These are phyloP conservation scores for Physcia stellaris DNA, from an alignment of 495 filamentous ascomycete genomes.

Conservation along the genomic window DNA sequence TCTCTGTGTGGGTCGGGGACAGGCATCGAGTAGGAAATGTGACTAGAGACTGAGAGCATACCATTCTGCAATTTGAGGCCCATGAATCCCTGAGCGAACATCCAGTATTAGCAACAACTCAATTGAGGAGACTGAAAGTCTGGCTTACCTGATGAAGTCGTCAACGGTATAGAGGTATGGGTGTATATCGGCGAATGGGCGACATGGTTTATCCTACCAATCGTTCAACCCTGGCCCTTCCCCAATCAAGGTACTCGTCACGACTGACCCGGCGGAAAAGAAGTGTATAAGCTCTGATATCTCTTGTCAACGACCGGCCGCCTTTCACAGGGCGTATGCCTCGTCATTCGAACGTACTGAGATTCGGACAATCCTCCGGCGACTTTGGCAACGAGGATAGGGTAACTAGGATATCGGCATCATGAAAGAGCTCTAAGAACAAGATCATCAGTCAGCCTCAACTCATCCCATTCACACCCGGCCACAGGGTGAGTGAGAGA, in stretches of 20 bases:
- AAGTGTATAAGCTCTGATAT: slow-evolving; percentile 62
- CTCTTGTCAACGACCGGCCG: too few species aligned
- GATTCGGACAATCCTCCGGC: slow-evolving; percentile 16
- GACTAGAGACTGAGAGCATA: too few species aligned
- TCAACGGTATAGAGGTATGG: slow-evolving; percentile 48
- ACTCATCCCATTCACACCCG: too few species aligned
- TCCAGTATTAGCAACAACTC: background rate
- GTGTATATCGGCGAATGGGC: slow-evolving; percentile 47
- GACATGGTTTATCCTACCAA: slow-evolving; percentile 42
- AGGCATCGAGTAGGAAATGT: too few species aligned
- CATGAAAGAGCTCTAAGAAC: too few species aligned
- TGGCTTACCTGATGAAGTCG: slow-evolving; percentile 43
- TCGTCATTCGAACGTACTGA: background rate
- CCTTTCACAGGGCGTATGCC: slow-evolving; percentile 30
- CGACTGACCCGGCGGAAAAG: slow-evolving; percentile 45
- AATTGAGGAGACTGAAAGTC: background rate
- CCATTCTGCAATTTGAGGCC: slow-evolving; percentile 81
- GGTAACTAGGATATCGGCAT: slow-evolving; percentile 52
- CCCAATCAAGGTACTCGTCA: too few species aligned
- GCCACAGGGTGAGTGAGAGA: too few species aligned
- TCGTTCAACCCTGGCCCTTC: too few species aligned
- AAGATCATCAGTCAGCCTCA: too few species aligned
- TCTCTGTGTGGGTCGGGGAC: too few species aligned
- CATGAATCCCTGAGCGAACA: slow-evolving; percentile 41
- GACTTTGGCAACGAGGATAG: slow-evolving; percentile 34